Percentiles rank a stretch among this genome's conserved stretches.
These are phyloP conservation scores for Calonectria hawksworthii DNA, from an alignment of 2,329 filamentous ascomycete species.

Conservation along the genomic window DNA sequence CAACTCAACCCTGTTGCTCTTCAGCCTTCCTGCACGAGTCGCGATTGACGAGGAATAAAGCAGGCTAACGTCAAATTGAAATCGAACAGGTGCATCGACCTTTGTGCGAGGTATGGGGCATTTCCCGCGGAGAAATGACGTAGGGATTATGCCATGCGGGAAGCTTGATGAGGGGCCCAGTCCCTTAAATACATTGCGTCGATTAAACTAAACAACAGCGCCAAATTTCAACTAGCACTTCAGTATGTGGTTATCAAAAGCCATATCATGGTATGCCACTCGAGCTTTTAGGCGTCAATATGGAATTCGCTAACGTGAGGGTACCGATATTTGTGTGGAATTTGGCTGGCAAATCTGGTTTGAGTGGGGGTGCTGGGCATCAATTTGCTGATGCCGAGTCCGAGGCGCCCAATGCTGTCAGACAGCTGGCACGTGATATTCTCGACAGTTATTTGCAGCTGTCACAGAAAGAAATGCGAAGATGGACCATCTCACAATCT, in stretches of 20 bases:
- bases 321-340: no score
- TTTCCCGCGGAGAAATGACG: neutral
- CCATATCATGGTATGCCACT: no score
- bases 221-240: neutral
- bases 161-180: neutral
- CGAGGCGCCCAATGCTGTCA: neutral
- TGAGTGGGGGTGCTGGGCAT: neutral
- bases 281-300: neutral
- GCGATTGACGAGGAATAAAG: neutral
- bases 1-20: constrained; percentile 36
- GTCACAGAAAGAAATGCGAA: neutral
- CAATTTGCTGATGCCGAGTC: no score
- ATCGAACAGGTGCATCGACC: no score
- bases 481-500: neutral
- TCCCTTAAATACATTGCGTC: neutral
- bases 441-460: neutral
- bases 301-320: no score
- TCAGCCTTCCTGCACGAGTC: constrained; percentile 31
- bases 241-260: neutral
- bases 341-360: neutral
- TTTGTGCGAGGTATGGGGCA: neutral
- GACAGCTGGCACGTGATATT: neutral
- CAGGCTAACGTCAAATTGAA: neutral
- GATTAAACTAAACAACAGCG: neutral
- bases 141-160: neutral